A percentile compares a stretch with the other conserved stretches of the same genome.
These are phyloP conservation scores for Eucalyptus regnans DNA, from an alignment of 345 rosid species.

Conservation along the genomic window DNA sequence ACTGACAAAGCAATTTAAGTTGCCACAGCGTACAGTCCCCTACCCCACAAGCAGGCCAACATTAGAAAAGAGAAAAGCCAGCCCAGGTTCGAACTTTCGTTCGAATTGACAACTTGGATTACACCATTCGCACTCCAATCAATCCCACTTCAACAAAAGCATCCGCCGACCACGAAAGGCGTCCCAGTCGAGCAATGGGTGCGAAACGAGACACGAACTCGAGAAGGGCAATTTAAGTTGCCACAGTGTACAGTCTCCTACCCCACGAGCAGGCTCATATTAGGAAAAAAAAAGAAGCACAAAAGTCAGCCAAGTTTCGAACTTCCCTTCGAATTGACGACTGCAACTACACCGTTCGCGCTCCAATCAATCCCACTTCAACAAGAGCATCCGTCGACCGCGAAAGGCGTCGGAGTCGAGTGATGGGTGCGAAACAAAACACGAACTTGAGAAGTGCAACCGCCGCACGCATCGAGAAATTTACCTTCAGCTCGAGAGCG, in stretches of 20 bases:
- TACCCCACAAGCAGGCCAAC: background rate
- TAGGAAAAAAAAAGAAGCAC: background rate
- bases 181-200: background rate
- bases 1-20: background rate
- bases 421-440: background rate
- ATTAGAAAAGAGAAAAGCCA: background rate
- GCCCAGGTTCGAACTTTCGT: background rate
- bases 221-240: background rate
- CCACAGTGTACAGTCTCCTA: background rate
- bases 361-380: background rate
- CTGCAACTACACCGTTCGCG: background rate
- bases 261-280: background rate
- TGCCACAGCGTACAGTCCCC: background rate
- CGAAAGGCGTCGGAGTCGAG: background rate
- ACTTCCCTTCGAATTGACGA: background rate
- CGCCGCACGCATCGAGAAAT: background rate
- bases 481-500: slow-evolving; percentile 85
- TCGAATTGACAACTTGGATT: background rate
- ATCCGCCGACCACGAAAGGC: background rate
- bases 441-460: background rate
- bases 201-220: background rate
- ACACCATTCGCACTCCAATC: background rate
- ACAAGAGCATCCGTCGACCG: background rate
- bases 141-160: background rate
- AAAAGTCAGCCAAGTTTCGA: background rate